Evolutionary conservation across 2,329 filamentous ascomycete species (phyloP).

Genomic region (Trichoderma sp.): DNA sequence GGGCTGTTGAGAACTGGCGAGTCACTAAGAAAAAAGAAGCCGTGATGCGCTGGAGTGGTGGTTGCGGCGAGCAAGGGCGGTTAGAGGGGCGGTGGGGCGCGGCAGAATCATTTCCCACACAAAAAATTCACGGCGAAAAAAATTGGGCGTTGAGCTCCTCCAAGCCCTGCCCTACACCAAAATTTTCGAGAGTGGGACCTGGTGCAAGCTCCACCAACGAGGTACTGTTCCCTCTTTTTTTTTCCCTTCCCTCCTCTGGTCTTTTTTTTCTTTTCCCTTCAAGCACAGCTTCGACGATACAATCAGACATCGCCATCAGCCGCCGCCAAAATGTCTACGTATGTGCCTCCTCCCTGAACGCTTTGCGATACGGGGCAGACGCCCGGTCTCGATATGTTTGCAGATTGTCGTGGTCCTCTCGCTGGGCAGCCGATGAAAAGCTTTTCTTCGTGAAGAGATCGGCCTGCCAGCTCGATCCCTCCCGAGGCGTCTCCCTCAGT

Average conservation of each 20-base stretch:
- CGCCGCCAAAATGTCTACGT: conserved; percentile 53
- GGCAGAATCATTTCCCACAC: conserved; percentile 34
- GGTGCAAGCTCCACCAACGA: conserved; percentile 1
- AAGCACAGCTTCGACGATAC: conserved; percentile 33
- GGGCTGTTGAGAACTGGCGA: conserved; percentile 36
- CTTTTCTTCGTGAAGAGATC: conserved; percentile 28
- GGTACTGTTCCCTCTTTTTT: conserved; percentile 4
- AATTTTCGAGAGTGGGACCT: conserved; percentile 2
- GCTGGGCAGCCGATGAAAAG: conserved; percentile 56
- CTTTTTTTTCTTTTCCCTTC: conserved; percentile 15
- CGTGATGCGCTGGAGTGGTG: conserved; percentile 30
- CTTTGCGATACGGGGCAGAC: conserved; percentile 35
- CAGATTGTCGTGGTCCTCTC: conserved; percentile 84
- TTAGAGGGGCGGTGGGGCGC: conserved; percentile 35
- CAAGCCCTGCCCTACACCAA: conserved; percentile 37
- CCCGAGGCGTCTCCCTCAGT: conserved; percentile 60
- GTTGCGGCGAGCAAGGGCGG: conserved; percentile 26
- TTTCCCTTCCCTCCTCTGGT: background rate
- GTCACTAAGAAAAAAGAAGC: conserved; percentile 29
- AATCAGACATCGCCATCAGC: conserved; percentile 40
- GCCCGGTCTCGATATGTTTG: conserved; percentile 53
- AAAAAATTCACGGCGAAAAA: conserved; percentile 20
- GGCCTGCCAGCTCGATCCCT: conserved; percentile 75
- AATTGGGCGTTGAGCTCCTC: background rate
- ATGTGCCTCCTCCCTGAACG: conserved; percentile 44